Conservation (phyloP, 306 rosid genomes). For the Lotus japonicus region DNA sequence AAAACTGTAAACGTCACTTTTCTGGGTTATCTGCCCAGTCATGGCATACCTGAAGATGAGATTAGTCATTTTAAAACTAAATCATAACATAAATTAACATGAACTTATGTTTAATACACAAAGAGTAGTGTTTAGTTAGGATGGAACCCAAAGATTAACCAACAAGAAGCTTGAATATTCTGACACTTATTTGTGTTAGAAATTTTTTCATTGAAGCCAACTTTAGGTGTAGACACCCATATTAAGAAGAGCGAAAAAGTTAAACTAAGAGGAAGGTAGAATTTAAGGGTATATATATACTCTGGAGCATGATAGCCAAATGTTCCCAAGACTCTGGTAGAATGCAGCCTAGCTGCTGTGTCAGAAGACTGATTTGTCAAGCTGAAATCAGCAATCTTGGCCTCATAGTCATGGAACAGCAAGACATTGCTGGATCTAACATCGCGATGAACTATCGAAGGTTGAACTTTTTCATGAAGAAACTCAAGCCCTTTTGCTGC, state of each 20-base stretch:
- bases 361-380: constrained; percentile 87
- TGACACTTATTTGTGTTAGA: not conserved
- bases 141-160: not conserved
- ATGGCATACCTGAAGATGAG: constrained; percentile 74
- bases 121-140: not conserved
- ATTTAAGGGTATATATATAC: constrained; percentile 62
- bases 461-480: constrained; percentile 89
- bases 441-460: constrained; percentile 87
- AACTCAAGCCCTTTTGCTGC: constrained; percentile 95
- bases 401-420: constrained; percentile 54
- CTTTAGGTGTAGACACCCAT: too few relatives aligned
- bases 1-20: constrained; percentile 95
- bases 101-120: not conserved
- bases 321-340: constrained; percentile 97
- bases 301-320: constrained; percentile 99
- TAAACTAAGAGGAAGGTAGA: not conserved
- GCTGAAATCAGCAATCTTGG: constrained; percentile 90
- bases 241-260: not conserved
- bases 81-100: not conserved
- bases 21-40: constrained; percentile 97
- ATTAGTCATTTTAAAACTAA: not conserved
- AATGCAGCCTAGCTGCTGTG: constrained; percentile 86
- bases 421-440: constrained; percentile 93
- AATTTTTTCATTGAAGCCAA: too few relatives aligned
- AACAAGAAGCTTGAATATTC: not conserved